phyloP scores from a whole-genome alignment of 1,284 basidiomycete genomes.

The Ustanciosporium gigantosporum region DNA sequence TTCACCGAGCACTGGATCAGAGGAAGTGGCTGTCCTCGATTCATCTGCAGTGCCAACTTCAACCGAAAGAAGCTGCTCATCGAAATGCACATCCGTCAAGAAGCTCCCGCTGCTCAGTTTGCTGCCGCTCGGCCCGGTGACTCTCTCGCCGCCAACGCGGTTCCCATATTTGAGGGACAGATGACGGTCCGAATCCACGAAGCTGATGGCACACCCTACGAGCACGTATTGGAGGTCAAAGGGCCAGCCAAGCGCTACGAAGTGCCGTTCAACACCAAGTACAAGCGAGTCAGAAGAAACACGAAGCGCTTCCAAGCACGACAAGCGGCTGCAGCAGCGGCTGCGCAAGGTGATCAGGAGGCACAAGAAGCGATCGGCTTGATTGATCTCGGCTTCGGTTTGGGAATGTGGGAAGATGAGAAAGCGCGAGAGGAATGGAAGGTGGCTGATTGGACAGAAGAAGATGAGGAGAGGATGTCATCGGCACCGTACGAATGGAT shows the following conservation, averaged over 20 bases:
- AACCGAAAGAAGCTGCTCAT: conserved; percentile 98
- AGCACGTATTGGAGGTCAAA: conserved; percentile 93
- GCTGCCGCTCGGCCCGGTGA: conserved; percentile 52
- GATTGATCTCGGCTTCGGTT: conserved; percentile 92
- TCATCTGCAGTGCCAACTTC: conserved; percentile 86
- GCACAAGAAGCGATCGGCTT: conserved; percentile 90
- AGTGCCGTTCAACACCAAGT: conserved; percentile 99
- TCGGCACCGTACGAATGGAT: conserved; percentile 96
- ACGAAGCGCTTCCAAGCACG: conserved; percentile 92
- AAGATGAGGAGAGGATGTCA: conserved; percentile 87
- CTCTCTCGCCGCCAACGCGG: conserved; percentile 63
- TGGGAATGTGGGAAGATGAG: conserved; percentile 83
- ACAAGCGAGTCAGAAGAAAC: conserved; percentile 91
- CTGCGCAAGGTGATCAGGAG: conserved; percentile 71
- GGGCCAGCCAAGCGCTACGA: conserved; percentile 86
- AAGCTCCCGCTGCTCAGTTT: conserved; percentile 70
- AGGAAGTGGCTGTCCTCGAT: conserved; percentile 91
- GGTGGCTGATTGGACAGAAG: conserved; percentile 96
- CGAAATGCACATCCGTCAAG: conserved; percentile 90
- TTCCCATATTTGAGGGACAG: conserved; percentile 68
- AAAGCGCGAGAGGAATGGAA: conserved; percentile 80
- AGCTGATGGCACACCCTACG: conserved; percentile 97
- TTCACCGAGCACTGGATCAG: conserved; percentile 99
- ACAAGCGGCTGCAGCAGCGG: conserved; percentile 88
- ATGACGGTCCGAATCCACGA: conserved; percentile 99